Base-by-base conservation (phyloP, 192 early-diverging fungal species). In the Chytriomyces confervae region DNA sequence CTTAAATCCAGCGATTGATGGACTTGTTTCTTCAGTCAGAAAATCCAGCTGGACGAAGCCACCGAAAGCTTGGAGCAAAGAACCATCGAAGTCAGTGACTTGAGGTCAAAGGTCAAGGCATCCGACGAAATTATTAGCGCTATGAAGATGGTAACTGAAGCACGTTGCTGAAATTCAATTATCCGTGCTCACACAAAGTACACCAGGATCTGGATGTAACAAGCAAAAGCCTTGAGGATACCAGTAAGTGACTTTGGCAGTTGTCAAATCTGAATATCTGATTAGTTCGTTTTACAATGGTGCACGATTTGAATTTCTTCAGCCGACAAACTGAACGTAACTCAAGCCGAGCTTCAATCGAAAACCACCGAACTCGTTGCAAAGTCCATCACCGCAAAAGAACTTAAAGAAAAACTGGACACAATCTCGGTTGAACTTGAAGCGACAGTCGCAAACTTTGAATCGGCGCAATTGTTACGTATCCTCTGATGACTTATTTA, bases 351-450 rank as follows among this genome's bases (percentile, higher is more conserved):
- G 36, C 36, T 36, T 36, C 36, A 36, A 36, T 36, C 36, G 36
- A 36, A 36, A 36, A 36, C 36, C 2, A 36, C 36, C 36, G 36
- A 36, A 36, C 36, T 36, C 36, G 36, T 36, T 4, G 36, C 36
- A 36, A 36, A 36, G 36, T 36, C 36, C 36, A 36, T 36, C 36
- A 36, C 2, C 4, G 23, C 51, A 44, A 92, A 72, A 20, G 73
- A 77, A 11, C 68, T 67, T 2, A 68, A 81, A 45, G 71, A 62
- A 16, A 69, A 73, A 70, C 29, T 84, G 6, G 70, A 71, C 7
- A 73, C 77, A 67, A 57, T 72, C 6, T 61, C 72, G 47, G 63
- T 43, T 10, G 86, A 91, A 66, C 60, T 86, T n/a, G 76, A 81
- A 50, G 77, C 65, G 7, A 72, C 88, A 60, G 66, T 79, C 69